phyloP scores from a whole-genome alignment of 139 green algal genomes.

The Tetraselmis chui region DNA sequence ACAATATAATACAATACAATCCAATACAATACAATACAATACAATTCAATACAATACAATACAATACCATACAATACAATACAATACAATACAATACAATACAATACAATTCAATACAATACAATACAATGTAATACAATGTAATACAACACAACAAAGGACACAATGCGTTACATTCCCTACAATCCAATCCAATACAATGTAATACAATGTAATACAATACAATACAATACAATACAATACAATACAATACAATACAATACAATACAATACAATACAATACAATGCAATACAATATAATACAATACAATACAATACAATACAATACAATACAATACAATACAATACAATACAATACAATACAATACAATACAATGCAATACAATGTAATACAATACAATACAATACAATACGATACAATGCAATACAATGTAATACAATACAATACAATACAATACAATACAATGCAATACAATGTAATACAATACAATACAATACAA shows the following conservation, averaged over 20 bases:
- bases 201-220: not conserved
- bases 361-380: constrained; percentile 1
- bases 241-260: constrained; percentile 2
- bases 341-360: not conserved
- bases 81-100: constrained; percentile 1
- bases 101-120: constrained; percentile 1
- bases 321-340: constrained; percentile 1
- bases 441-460: no score
- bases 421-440: no score
- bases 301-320: constrained; percentile 2
- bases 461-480: no score
- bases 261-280: constrained; percentile 2
- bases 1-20: no score
- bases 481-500: no score
- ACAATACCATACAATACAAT: not conserved
- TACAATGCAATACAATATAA: not conserved
- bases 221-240: constrained; percentile 1
- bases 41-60: no score
- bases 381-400: no score
- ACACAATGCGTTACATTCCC: no score
- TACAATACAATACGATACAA: no score
- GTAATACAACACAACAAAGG: not conserved
- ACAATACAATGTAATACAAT: not conserved
- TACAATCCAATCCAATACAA: not conserved
- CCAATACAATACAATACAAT: no score